Evolutionary conservation across 768 basidiomycete species (phyloP), one percentile per base, ranked within the genome.

Genomic region (Lactarius psammicola): DNA sequence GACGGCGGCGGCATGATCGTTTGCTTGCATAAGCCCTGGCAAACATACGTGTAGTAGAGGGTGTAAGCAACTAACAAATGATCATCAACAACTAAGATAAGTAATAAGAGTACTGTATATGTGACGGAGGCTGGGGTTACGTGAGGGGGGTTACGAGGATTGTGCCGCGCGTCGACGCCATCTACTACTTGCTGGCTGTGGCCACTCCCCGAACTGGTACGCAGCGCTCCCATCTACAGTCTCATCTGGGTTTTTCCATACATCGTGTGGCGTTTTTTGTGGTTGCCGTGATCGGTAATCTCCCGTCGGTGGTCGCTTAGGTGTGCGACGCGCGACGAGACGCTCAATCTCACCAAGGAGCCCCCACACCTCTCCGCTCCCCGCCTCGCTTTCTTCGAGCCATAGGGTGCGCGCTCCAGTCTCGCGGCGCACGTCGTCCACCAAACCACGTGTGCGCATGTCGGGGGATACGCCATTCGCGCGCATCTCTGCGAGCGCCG

Each of bases 401-500:
- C 80, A 83, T 20, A 84, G 70, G 58, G 83, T 82, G 59, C 80
- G 79, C 68, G 81, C 79, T 30, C 83, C 85, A 11, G 88, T 81
- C 59, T 92, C 86, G 60, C 84, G 78, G 36, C 90, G 80, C 23
- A 94, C 78, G 18, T 71, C 78, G 64, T 90, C 89, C 15, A 87
- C 81, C 20, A 94, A 73, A 31, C 77, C 77, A 13, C 84, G 81
- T 2, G 92, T 95, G 4, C 42, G 65, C 18, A 72, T 73, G 71
- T 95, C 87, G 49, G 84, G 76, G 40, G 80, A 81, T 15, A 96
- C 86, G 17, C 90, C 91, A 70, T 95, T 93, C 44, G 86, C 80
- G 28, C 78, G 75, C 94, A 97, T 95, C 74, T 95, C 94, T 64
- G 87, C 82, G 20, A 96, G 75, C 6, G 88, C 85, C 23, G 84